Conservation (phyloP, 2,329 filamentous ascomycete species). For the Nothophoma quercina region DNA sequence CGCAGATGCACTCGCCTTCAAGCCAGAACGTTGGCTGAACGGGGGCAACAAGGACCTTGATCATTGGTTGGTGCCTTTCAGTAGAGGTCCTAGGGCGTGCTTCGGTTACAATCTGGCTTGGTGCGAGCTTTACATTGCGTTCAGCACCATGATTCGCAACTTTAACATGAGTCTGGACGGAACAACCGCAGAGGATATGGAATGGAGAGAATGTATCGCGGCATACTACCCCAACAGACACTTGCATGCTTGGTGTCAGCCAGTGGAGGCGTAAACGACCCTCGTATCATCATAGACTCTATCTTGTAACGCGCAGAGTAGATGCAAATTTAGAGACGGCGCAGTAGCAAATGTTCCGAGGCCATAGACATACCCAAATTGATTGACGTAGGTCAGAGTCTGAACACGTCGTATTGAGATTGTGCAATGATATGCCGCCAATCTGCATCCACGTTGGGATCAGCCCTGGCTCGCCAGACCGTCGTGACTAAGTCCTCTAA, state of each 20-base stretch:
- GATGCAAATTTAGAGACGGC: no score
- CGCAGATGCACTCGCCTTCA: not conserved
- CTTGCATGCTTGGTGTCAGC: slow-evolving; percentile 4
- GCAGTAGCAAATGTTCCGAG: no score
- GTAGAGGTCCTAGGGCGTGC: slow-evolving; percentile 1
- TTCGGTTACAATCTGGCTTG: slow-evolving; percentile 6
- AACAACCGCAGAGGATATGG: slow-evolving; percentile 2
- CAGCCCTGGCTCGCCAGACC: slow-evolving; percentile 10
- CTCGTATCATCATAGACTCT: not conserved
- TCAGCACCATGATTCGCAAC: slow-evolving; percentile 1
- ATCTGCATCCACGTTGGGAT: not conserved
- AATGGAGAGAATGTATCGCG: slow-evolving; percentile 3
- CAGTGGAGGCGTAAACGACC: not conserved
- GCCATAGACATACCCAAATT: no score
- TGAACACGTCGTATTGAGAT: slow-evolving; percentile 15
- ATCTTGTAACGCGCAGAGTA: no score
- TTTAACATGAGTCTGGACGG: slow-evolving; percentile 1
- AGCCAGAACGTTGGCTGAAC: slow-evolving; percentile 1
- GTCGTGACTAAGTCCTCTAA: slow-evolving; percentile 15
- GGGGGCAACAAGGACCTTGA: not conserved
- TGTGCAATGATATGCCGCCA: slow-evolving; percentile 16
- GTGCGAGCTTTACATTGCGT: slow-evolving; percentile 4
- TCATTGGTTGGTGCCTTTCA: slow-evolving; percentile 4
- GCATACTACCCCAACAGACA: slow-evolving; percentile 8
- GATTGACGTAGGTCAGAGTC: slow-evolving; percentile 4